A percentile compares a stretch with the other conserved stretches of the same genome.
Evolutionary conservation across 2,329 filamentous ascomycete species (phyloP).

Genomic region (Arthroderma uncinatum): DNA sequence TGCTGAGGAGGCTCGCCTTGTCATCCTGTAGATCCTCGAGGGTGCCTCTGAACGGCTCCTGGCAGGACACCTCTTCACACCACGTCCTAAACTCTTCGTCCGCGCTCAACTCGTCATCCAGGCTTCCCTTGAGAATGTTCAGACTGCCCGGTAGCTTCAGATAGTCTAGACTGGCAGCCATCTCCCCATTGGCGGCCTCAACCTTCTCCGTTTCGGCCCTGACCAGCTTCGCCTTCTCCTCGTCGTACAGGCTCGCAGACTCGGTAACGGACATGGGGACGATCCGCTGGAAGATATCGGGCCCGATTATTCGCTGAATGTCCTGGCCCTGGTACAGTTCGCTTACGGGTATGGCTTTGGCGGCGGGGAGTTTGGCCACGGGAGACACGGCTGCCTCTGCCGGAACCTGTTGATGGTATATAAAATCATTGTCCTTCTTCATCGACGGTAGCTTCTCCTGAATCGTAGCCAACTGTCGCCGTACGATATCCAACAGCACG

Average conservation of each 20-base stretch:
- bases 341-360: conserved; percentile 92
- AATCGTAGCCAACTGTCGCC: conserved; percentile 66
- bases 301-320: conserved; percentile 91
- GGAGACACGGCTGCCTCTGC: conserved; percentile 68
- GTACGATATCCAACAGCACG: conserved; percentile 67
- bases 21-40: conserved; percentile 70
- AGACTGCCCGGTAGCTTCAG: conserved; percentile 78
- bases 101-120: conserved; percentile 51
- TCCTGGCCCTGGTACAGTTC: conserved; percentile 96
- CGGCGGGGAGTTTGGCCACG: conserved; percentile 83
- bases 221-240: conserved; percentile 94
- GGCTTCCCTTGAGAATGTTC: conserved; percentile 68
- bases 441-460: conserved; percentile 69
- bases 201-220: conserved; percentile 88
- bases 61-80: conserved; percentile 84
- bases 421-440: conserved; percentile 91
- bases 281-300: conserved; percentile 93
- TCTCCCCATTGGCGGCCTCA: conserved; percentile 84
- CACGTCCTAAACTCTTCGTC: conserved; percentile 87
- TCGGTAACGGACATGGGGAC: conserved; percentile 93
- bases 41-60: conserved; percentile 65
- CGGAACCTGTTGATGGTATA: conserved; percentile 89
- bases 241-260: conserved; percentile 91
- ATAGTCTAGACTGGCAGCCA: conserved; percentile 91
- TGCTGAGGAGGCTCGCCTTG: conserved; percentile 60